Evolutionary conservation across 2,329 filamentous ascomycete genomes (phyloP).

Genomic region (Hawksworthiomyces lignivorus): DNA sequence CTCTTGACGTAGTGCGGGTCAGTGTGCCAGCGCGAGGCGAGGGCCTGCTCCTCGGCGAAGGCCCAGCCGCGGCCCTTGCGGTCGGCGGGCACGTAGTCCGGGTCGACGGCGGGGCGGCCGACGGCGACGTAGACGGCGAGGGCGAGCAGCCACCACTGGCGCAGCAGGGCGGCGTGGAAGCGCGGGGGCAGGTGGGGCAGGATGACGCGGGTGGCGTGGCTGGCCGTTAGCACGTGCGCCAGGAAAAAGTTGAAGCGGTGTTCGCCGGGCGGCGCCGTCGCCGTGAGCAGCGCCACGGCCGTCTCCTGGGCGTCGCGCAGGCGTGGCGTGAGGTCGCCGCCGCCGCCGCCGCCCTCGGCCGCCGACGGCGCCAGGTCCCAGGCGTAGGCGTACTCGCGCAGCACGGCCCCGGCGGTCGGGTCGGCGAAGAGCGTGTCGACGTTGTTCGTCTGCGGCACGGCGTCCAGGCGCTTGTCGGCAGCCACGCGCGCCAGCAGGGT

Average conservation of each 20-base stretch:
- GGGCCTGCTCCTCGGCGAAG: slow-evolving; percentile 62
- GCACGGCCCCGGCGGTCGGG: slow-evolving; percentile 48
- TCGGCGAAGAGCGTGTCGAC: slow-evolving; percentile 60
- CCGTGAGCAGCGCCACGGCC: slow-evolving; percentile 54
- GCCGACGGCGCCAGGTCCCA: slow-evolving; percentile 48
- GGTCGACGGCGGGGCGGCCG: slow-evolving; percentile 62
- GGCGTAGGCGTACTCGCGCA: slow-evolving; percentile 86
- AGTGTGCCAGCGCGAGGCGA: slow-evolving; percentile 58
- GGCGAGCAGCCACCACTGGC: slow-evolving; percentile 85
- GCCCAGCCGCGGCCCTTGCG: slow-evolving; percentile 65
- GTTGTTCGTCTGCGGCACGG: slow-evolving; percentile 40
- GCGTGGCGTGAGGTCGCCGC: slow-evolving; percentile 55
- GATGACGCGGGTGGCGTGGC: slow-evolving; percentile 80
- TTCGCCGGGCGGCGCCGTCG: slow-evolving; percentile 47
- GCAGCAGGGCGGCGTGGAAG: slow-evolving; percentile 65
- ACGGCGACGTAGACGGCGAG: slow-evolving; percentile 71
- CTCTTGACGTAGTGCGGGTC: slow-evolving; percentile 86
- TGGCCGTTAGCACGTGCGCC: slow-evolving; percentile 74
- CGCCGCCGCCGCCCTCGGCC: slow-evolving; percentile 50
- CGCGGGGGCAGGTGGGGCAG: slow-evolving; percentile 67
- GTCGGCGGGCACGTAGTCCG: slow-evolving; percentile 56
- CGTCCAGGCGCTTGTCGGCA: slow-evolving; percentile 62
- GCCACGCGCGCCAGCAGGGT: slow-evolving; percentile 65
- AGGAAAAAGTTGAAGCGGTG: slow-evolving; percentile 72
- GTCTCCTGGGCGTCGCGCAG: slow-evolving; percentile 65